Evolutionary conservation across 148 eudicot genomes (phyloP).

Genomic region (Rhododendron williamsianum): DNA sequence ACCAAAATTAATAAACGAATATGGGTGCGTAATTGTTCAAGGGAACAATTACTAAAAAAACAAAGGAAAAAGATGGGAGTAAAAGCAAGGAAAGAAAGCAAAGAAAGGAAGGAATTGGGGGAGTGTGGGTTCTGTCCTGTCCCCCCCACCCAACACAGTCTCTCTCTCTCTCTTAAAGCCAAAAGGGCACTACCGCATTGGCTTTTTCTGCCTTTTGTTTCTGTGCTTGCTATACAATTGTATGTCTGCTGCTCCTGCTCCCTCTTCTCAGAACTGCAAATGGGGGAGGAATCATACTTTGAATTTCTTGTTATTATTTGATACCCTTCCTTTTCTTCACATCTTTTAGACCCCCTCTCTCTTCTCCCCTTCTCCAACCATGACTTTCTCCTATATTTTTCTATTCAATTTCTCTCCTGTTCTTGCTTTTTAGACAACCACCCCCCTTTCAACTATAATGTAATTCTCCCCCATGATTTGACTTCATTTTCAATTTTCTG

Average conservation of each 20-base stretch:
- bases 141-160: conserved; percentile 47
- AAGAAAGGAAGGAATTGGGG: conserved; percentile 16
- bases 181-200: conserved; percentile 39
- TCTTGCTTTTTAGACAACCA: conserved; percentile 27
- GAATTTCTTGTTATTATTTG: conserved; percentile 40
- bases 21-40: background rate
- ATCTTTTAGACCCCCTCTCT: conserved; percentile 18
- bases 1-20: too few species aligned
- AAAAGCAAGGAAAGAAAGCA: conserved; percentile 7
- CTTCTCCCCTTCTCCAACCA: conserved; percentile 12
- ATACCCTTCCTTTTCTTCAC: conserved; percentile 20
- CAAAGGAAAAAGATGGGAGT: background rate
- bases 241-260: conserved; percentile 51
- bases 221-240: conserved; percentile 54
- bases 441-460: conserved; percentile 14
- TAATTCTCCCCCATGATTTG: conserved; percentile 33
- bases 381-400: conserved; percentile 20
- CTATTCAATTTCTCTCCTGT: conserved; percentile 16
- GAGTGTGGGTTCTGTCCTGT: conserved; percentile 46
- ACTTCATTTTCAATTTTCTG: conserved; percentile 25
- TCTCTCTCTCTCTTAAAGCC: conserved; percentile 34
- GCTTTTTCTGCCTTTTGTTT: conserved; percentile 45
- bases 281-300: conserved; percentile 60
- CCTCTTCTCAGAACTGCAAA: conserved; percentile 45
- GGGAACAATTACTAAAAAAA: background rate